phyloP scores from a whole-genome alignment of 768 basidiomycete species.

The Tylopilus vinaceipallidus region DNA sequence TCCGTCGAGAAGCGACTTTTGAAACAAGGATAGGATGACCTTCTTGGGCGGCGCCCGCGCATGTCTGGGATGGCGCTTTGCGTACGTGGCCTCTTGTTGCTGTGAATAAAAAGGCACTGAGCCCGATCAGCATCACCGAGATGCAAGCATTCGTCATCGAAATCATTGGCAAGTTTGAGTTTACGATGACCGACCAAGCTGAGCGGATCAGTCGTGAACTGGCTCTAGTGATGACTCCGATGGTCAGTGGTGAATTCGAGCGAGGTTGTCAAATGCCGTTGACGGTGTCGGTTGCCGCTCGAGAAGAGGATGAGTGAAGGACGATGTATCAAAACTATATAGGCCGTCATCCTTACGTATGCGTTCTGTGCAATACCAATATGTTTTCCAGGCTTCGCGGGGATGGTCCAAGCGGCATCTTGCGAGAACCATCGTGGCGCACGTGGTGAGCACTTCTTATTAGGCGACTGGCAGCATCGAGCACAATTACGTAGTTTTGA shows the following conservation, averaged over 20 bases:
- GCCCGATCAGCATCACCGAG: conserved; percentile 39
- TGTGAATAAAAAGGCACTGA: neutral
- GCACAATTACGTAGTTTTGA: too few relatives aligned
- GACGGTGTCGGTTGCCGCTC: conserved; percentile 19
- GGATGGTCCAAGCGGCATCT: too few relatives aligned
- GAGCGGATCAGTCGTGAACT: conserved; percentile 30
- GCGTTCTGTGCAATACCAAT: too few relatives aligned
- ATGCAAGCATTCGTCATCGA: conserved; percentile 58
- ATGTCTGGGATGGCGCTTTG: conserved; percentile 34
- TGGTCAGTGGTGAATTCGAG: conserved; percentile 31
- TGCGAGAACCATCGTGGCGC: too few relatives aligned
- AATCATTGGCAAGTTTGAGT: conserved; percentile 52
- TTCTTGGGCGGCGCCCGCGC: conserved; percentile 24
- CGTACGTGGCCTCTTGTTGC: conserved; percentile 17
- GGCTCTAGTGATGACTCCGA: conserved; percentile 35
- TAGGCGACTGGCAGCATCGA: too few relatives aligned
- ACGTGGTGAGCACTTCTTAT: too few relatives aligned
- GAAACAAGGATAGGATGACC: conserved; percentile 25
- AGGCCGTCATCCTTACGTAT: too few relatives aligned
- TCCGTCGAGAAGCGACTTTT: neutral
- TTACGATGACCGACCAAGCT: conserved; percentile 33
- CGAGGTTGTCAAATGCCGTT: conserved; percentile 35
- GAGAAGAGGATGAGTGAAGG: neutral
- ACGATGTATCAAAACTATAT: too few relatives aligned
- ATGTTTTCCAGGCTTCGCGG: too few relatives aligned